Percentiles rank a stretch among this genome's conserved stretches.
Evolutionary conservation across 2,329 filamentous ascomycete genomes (phyloP).

Genomic region (Aureobasidium sp.): DNA sequence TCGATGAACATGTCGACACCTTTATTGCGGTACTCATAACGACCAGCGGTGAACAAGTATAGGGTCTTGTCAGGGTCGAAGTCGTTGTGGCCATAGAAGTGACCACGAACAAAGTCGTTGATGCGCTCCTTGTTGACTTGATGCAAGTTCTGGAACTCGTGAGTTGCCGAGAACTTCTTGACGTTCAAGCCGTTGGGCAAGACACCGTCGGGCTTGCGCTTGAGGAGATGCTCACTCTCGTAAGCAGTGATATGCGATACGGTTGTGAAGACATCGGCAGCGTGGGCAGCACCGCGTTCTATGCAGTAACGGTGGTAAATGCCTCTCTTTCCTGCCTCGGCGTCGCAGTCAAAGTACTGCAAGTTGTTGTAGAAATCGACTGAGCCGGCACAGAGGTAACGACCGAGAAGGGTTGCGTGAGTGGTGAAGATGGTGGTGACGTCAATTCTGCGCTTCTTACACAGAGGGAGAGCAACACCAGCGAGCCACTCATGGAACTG

Average conservation of each 20-base stretch:
- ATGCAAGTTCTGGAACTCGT: slow-evolving; percentile 98
- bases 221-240: slow-evolving; percentile 87
- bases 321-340: slow-evolving; percentile 92
- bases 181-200: slow-evolving; percentile 95
- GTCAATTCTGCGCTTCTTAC: slow-evolving; percentile 90
- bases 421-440: slow-evolving; percentile 98
- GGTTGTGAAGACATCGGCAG: slow-evolving; percentile 94
- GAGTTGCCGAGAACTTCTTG: slow-evolving; percentile 95
- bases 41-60: slow-evolving; percentile 94
- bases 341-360: slow-evolving; percentile 91
- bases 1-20: slow-evolving; percentile 99
- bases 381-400: slow-evolving; percentile 93
- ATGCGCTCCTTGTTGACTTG: slow-evolving; percentile 97
- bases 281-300: slow-evolving; percentile 84
- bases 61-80: slow-evolving; percentile 95
- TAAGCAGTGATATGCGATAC: slow-evolving; percentile 98
- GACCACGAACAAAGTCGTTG: slow-evolving; percentile 92
- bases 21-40: slow-evolving; percentile 98
- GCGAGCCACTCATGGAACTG: slow-evolving; percentile 99
- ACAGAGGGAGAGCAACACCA: slow-evolving; percentile 83
- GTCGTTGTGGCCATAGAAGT: slow-evolving; percentile 98
- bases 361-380: slow-evolving; percentile 99
- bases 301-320: slow-evolving; percentile 99
- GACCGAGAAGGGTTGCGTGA: slow-evolving; percentile 87
- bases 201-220: slow-evolving; percentile 95